Percentiles rank a stretch among this genome's conserved stretches.
phyloP scores from a whole-genome alignment of 164 flowering plant species.

The Saururus chinensis region DNA sequence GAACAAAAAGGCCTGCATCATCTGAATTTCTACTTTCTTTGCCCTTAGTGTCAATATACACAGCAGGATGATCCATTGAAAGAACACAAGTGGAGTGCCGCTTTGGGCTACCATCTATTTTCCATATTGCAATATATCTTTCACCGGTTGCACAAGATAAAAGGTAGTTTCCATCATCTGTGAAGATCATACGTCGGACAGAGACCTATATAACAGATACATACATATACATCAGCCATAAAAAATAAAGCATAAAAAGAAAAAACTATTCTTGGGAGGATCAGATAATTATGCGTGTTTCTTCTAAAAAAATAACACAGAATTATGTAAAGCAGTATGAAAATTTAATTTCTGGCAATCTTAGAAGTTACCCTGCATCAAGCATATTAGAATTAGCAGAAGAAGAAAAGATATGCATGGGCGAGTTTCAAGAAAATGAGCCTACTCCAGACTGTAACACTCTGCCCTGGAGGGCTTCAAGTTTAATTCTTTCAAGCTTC shows the following conservation, averaged over 20 bases:
- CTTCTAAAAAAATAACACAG: no score
- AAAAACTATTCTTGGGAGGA: no score
- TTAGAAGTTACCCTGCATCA: no score
- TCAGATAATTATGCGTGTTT: no score
- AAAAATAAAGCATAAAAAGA: background rate
- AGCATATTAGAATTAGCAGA: no score
- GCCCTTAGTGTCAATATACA: conserved; percentile 50
- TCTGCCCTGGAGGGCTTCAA: no score
- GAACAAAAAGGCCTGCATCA: conserved; percentile 38
- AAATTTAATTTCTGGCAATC: no score
- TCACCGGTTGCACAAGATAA: conserved; percentile 90
- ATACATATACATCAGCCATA: background rate
- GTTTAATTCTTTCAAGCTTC: no score
- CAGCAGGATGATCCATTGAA: conserved; percentile 93
- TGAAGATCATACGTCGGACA: conserved; percentile 67
- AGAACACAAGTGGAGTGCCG: conserved; percentile 64
- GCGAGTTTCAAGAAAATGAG: no score
- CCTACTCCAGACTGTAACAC: no score
- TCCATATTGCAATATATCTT: conserved; percentile 78
- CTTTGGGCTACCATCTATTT: conserved; percentile 51
- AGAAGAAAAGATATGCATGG: no score
- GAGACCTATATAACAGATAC: conserved; percentile 39
- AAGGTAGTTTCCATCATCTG: conserved; percentile 70
- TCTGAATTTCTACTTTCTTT: conserved; percentile 14
- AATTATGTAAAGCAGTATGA: no score